phyloP scores from a whole-genome alignment of 2,329 filamentous ascomycete species.

The Fusarium zealandicum region DNA sequence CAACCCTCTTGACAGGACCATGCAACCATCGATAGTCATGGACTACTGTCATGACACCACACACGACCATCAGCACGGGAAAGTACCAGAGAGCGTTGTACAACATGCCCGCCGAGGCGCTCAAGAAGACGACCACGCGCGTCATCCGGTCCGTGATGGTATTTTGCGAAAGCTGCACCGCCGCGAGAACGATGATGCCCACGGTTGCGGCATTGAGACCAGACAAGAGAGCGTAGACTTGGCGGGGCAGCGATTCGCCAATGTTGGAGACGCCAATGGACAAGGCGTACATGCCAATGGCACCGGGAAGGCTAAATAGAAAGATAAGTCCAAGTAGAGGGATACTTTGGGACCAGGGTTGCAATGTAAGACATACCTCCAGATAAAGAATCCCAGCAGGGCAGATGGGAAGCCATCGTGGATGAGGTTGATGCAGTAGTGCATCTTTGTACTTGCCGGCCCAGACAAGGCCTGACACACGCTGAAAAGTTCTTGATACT shows the following conservation, averaged over 20 bases:
- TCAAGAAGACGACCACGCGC: conserved; percentile 68
- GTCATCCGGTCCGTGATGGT: conserved; percentile 71
- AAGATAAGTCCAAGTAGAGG: too few relatives aligned
- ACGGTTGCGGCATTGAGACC: conserved; percentile 77
- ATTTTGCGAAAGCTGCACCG: conserved; percentile 71
- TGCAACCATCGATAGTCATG: conserved; percentile 65
- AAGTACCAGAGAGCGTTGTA: conserved; percentile 82
- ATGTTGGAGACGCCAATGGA: conserved; percentile 70
- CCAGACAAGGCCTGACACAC: conserved; percentile 72
- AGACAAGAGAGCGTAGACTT: conserved; percentile 73
- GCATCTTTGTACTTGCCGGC: conserved; percentile 74
- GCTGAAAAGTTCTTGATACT: conserved; percentile 78
- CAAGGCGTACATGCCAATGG: conserved; percentile 73
- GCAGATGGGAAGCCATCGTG: conserved; percentile 66
- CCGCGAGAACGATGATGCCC: conserved; percentile 74
- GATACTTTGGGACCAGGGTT: background rate
- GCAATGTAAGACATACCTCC: conserved; percentile 57
- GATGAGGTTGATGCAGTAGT: conserved; percentile 71
- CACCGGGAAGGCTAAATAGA: conserved; percentile 64
- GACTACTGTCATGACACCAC: conserved; percentile 59
- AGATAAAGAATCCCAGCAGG: conserved; percentile 66
- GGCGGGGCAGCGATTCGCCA: conserved; percentile 61
- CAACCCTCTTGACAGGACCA: conserved; percentile 24
- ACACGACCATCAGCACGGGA: conserved; percentile 66
- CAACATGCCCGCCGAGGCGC: conserved; percentile 69